These are phyloP conservation scores for Globisporangium megalacanthum DNA, from an alignment of 352 stramenopile genomes.

Conservation along the genomic window DNA sequence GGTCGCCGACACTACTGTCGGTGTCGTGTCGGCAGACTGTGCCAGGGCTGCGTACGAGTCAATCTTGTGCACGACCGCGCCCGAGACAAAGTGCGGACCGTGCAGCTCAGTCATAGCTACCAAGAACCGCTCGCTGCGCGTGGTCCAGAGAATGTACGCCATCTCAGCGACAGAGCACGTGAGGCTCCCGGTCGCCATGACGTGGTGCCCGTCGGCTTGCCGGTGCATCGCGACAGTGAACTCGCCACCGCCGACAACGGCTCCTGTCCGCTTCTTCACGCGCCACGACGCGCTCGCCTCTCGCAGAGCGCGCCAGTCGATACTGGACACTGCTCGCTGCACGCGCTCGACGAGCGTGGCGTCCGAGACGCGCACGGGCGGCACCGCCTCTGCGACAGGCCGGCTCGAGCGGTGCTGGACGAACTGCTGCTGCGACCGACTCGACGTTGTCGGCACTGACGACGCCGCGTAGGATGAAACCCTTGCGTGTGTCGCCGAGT, in stretches of 20 bases:
- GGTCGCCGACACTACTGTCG: neutral
- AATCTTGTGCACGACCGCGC: constrained; percentile 23
- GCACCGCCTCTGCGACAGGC: neutral
- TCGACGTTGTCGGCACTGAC: neutral
- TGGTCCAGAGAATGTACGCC: constrained; percentile 23
- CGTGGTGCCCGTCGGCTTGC: constrained; percentile 7
- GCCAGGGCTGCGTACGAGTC: constrained; percentile 1
- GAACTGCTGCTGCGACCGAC: neutral
- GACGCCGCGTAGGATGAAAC: neutral
- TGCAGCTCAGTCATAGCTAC: constrained; percentile 27
- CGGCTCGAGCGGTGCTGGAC: neutral
- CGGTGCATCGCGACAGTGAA: constrained; percentile 18
- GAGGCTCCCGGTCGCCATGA: constrained; percentile 21
- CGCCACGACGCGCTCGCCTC: constrained; percentile 12
- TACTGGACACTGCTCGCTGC: neutral
- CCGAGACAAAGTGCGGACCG: constrained; percentile 23
- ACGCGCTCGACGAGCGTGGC: neutral
- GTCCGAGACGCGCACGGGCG: constrained; percentile 10
- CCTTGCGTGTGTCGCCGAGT: neutral
- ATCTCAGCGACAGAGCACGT: constrained; percentile 33
- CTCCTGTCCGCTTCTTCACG: constrained; percentile 5
- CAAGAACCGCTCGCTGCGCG: constrained; percentile 15
- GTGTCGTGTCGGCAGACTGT: neutral
- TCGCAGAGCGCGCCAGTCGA: constrained; percentile 14
- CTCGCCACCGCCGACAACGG: constrained; percentile 1